Conservation (phyloP, 805 yeast species). For the Torulaspora franciscae region DNA sequence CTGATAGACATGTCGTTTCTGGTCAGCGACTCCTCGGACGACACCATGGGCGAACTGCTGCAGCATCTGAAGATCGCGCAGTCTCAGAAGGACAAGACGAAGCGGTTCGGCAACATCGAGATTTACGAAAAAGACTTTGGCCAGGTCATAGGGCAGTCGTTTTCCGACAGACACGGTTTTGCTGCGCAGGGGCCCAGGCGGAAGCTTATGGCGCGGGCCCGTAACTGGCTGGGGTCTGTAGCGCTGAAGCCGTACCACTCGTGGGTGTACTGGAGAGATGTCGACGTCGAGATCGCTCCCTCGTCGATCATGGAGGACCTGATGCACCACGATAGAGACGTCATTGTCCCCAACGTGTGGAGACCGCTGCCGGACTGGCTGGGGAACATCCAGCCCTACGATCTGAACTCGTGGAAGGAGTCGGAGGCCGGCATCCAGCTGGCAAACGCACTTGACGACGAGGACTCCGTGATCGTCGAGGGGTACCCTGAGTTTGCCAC, state of each 20-base stretch:
- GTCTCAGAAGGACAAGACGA: conserved; percentile 51
- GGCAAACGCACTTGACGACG: conserved; percentile 66
- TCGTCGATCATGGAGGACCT: conserved; percentile 80
- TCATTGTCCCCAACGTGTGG: conserved; percentile 94
- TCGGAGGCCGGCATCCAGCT: conserved; percentile 74
- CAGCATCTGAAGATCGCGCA: conserved; percentile 59
- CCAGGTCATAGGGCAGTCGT: conserved; percentile 87
- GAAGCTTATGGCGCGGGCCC: conserved; percentile 90
- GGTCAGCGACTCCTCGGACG: conserved; percentile 86
- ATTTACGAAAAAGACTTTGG: conserved; percentile 91
- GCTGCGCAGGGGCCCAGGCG: conserved; percentile 94
- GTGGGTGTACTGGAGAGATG: conserved; percentile 97
- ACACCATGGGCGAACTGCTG: conserved; percentile 68
- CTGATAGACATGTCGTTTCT: conserved; percentile 77
- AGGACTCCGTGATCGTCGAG: conserved; percentile 94
- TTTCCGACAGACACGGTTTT: conserved; percentile 90
- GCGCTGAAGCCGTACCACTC: conserved; percentile 89
- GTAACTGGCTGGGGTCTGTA: conserved; percentile 87
- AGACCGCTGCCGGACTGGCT: conserved; percentile 83
- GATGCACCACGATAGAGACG: conserved; percentile 87
- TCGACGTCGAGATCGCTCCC: conserved; percentile 91
- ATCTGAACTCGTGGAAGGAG: conserved; percentile 81
- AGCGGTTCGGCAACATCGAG: conserved; percentile 78
- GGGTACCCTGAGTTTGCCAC: conserved; percentile 97
- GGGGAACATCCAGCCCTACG: conserved; percentile 81